Evolutionary conservation across 2,329 filamentous ascomycete species (phyloP), one percentile per base, ranked within the genome.

Genomic region (Phaeosphaeria sp.): DNA sequence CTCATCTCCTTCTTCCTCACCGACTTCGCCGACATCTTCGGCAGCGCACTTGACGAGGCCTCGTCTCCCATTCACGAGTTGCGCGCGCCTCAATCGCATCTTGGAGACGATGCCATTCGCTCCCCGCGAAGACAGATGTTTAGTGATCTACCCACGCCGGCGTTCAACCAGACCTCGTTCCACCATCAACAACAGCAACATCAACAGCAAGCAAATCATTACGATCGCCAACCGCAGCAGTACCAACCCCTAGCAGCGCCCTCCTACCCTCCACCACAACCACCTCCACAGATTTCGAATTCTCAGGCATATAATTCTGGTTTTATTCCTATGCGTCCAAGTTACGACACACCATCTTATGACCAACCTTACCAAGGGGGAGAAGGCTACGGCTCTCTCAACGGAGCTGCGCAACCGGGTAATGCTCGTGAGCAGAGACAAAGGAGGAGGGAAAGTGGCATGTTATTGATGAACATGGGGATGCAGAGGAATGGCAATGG

Each of bases 1-100:
- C 90, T 99, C 11, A 97, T 99, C 75, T 93, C 93, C 3, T 86
- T 96, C 76, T 95, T 99, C 77, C 83, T 99, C 56, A 93, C 95
- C 63, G 93, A 98, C 71, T 97, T 92, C 73, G 86, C 91, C 61
- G 86, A 85, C 43, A 94, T 99, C 48, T 99, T 98, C 73, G 90
- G 90, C 20, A 83, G 87, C 8, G 85, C 89, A 18, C 85, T 90
- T 0, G 87, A 89, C 65, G 83, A 66, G 77, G 82, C 75, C 27
- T 72, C 68, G 45, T 76, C 77, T 18, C 73, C 77, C 47, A 74
- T 65, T 75, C 83, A 79, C 20, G 83, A 85, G 60, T 72, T 83
- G 33, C 77, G 74, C 2, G 77, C 80, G 13, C 74, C 72, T 46
- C 74, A 75, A 17, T 73, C 77, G 24, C 72, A 78, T 30, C 66